Percentiles rank a stretch among this genome's conserved stretches.
Evolutionary conservation across 306 rosid genomes (phyloP).

Genomic region (Vigna angularis): DNA sequence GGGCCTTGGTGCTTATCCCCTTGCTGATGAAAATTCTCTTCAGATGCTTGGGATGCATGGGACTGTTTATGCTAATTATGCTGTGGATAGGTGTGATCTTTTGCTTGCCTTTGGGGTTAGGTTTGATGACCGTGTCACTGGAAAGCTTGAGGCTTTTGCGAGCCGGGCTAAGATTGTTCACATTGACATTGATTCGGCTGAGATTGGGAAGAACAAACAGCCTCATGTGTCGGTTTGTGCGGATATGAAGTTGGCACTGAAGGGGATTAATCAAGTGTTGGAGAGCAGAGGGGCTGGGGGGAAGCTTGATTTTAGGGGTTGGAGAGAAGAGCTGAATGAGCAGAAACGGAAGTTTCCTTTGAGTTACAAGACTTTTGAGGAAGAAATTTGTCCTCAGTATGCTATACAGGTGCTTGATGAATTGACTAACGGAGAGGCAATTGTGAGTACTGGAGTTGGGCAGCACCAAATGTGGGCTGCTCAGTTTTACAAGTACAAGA

Average conservation of each 20-base stretch:
- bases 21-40: slow-evolving; percentile 59
- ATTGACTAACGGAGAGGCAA: slow-evolving; percentile 77
- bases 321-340: slow-evolving; percentile 82
- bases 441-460: slow-evolving; percentile 89
- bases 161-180: slow-evolving; percentile 91
- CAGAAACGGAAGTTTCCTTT: slow-evolving; percentile 70
- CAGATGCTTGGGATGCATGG: slow-evolving; percentile 97
- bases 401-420: slow-evolving; percentile 92
- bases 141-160: slow-evolving; percentile 91
- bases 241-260: slow-evolving; percentile 74
- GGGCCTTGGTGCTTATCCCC: slow-evolving; percentile 82
- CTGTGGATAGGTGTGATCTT: slow-evolving; percentile 74
- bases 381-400: slow-evolving; percentile 84
- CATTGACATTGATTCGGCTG: slow-evolving; percentile 87
- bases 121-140: slow-evolving; percentile 90
- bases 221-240: slow-evolving; percentile 87
- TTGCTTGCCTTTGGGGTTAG: slow-evolving; percentile 91
- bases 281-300: slow-evolving; percentile 46
- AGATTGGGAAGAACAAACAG: slow-evolving; percentile 94
- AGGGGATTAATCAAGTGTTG: slow-evolving; percentile 62
- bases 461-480: slow-evolving; percentile 96
- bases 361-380: slow-evolving; percentile 72
- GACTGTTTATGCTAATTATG: slow-evolving; percentile 90
- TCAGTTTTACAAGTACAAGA: slow-evolving; percentile 71
- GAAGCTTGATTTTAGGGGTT: slow-evolving; percentile 61